Base-by-base conservation (phyloP, 176 grass and related monocot species). In the Thinopyrum elongatum region DNA sequence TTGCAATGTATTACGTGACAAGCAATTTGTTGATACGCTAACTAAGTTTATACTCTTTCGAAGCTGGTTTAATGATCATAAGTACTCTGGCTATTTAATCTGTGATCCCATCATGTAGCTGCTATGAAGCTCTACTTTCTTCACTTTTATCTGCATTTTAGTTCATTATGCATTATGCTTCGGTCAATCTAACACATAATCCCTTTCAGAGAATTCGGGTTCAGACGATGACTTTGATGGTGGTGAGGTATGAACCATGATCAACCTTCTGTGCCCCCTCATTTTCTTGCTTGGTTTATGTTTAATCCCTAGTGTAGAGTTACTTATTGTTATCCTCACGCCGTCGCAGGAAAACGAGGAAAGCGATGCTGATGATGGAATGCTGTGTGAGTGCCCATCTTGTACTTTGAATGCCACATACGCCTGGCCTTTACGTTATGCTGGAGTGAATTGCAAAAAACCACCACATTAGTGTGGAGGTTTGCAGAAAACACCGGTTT, bases 351-450 rank as follows among this genome's bases (percentile, higher is more conserved):
- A 7, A 30, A 80, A 89, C 61, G 96, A 94, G 9, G 90, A 89
- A 46, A 92, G 85, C 25, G 80, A 81, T 42, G 82, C 83, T 69
- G 87, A 92, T 38, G 92, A 96, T n/a, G 90, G 94, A 75, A 89
- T 99, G 88, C 92, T 96, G 63, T 96, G 97, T 99, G 92, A 92
- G 97, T 92, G 27, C 47, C 10, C 23, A 17, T 88, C 85, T 81
- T 80, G 6, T 63, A 74, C 47, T 80, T 79, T 47, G 22, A 51
- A 84, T 81, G 2, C 49, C 41, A 19, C 46, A 16, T 68, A 17
- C 8, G 10, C 74, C 74, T 8, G 25, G 25, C 4, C 1, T 38
- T 27, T 10, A 16, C 5, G 2, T 60, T 66, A 5, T 60, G 49
- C 33, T 47, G 63, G n/a, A n/a, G n/a, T n/a, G n/a, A n/a, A n/a